Percentiles rank a stretch among this genome's conserved stretches.
Evolutionary conservation across 2,329 filamentous ascomycete species (phyloP).

Genomic region (Epichloe aotearoae): DNA sequence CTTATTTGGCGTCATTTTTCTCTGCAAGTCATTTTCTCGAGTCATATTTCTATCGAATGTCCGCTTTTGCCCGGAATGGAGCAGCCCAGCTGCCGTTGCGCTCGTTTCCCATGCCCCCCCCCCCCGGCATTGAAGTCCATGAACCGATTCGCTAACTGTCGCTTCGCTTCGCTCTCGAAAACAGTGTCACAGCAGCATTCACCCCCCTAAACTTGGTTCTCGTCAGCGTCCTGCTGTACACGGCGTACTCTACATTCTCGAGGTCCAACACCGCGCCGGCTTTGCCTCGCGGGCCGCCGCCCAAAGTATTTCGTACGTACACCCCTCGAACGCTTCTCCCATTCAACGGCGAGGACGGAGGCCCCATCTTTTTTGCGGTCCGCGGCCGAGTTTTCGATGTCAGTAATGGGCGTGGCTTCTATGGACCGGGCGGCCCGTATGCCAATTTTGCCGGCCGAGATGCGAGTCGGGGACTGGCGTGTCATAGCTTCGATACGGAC

Average conservation of each 20-base stretch:
- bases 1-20: no score
- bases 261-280: conserved; percentile 32
- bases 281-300: conserved; percentile 39
- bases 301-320: conserved; percentile 54
- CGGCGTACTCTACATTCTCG: conserved; percentile 40
- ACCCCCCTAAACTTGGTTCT: conserved; percentile 54
- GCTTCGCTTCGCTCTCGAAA: not conserved
- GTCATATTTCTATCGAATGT: no score
- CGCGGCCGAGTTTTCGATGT: conserved; percentile 89
- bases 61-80: no score
- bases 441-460: conserved; percentile 92
- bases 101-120: no score
- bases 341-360: conserved; percentile 62
- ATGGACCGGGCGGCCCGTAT: conserved; percentile 90
- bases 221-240: conserved; percentile 41
- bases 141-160: not conserved
- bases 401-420: conserved; percentile 75
- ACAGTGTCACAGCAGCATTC: conserved; percentile 25
- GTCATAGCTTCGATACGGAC: conserved; percentile 83
- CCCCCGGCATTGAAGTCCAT: no score
- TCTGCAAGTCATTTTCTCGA: no score
- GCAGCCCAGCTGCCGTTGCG: no score
- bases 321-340: conserved; percentile 72
- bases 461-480: conserved; percentile 75
- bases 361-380: conserved; percentile 82